Evolutionary conservation across 192 early-diverging fungal species (phyloP), one percentile per base, ranked within the genome.

Genomic region (Dissophora ornata): DNA sequence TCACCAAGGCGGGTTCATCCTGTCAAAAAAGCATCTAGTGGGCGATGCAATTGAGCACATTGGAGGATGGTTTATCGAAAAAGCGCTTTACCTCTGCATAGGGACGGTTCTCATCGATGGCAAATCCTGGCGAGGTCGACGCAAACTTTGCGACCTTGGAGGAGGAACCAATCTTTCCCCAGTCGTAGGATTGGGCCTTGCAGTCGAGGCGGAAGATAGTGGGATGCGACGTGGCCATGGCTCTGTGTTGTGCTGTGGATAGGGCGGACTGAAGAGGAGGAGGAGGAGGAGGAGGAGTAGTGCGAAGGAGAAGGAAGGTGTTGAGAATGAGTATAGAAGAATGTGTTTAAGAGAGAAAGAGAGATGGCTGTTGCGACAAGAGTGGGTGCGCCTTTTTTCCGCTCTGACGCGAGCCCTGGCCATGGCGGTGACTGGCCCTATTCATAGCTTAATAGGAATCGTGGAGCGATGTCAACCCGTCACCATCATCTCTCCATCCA

Each of bases 51-150:
- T n/a, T n/a, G n/a, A n/a, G n/a, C n/a, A n/a, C n/a, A 25, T 25
- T 51, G 46, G n/a, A 47, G 46, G 46, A 47, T 13, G 22, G 4
- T 55, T 38, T 38, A n/a, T n/a, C n/a, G n/a, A n/a, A n/a, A n/a
- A n/a, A n/a, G n/a, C n/a, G n/a, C 44, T n/a, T 56, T 81, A 92
- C 90, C 88, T 99, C 97, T 2, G 97, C 92, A 83, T 99, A 99
- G 15, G 95, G 92, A 62, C 81, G 86, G 21, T 57, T 48, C 15
- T 71, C 46, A 67, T 96, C 90, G 58, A 92, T 65, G 18, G 56
- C 18, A 57, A 90, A 83, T 19, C 70, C 82, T 2, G 86, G 84
- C 48, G 83, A 86, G 25, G 86, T 82, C 24, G 82, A 62, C 1
- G 93, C 94, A 56, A 93, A 94, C 78, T 90, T 80, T n/a, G 95